Conservation (phyloP, 768 basidiomycete genomes). For the Roridomyces roridus region DNA sequence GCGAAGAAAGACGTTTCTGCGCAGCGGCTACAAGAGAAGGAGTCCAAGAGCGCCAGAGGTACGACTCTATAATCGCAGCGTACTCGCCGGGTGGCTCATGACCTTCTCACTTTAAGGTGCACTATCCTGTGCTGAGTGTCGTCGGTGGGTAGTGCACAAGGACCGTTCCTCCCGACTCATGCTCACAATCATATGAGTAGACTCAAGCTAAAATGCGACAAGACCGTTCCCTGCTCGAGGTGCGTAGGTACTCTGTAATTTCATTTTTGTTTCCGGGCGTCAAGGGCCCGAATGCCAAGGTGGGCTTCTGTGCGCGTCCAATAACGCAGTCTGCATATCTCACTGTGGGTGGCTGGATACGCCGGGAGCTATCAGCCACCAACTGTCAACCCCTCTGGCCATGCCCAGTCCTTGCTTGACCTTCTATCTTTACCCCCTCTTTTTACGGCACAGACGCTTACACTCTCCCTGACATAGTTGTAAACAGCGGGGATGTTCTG, state of each 20-base stretch:
- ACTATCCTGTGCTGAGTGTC: conserved; percentile 67
- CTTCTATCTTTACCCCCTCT: no score
- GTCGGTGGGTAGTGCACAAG: conserved; percentile 51
- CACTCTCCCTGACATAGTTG: no score
- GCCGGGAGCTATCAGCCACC: no score
- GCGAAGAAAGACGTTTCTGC: conserved; percentile 48
- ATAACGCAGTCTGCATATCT: no score
- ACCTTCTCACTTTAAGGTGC: conserved; percentile 43
- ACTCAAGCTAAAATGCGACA: conserved; percentile 78
- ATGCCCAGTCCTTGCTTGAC: no score
- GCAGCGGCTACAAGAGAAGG: conserved; percentile 66
- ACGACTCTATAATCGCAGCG: neutral
- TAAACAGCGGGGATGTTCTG: conserved; percentile 76
- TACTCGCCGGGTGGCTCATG: neutral
- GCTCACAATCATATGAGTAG: conserved; percentile 36
- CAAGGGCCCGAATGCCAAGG: no score
- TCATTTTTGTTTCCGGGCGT: no score
- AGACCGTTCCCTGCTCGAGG: conserved; percentile 67
- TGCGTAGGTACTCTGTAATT: conserved; percentile 18
- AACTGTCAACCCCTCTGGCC: no score
- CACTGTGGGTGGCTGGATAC: no score
- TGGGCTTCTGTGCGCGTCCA: no score
- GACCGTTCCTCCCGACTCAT: neutral
- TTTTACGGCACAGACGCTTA: neutral
- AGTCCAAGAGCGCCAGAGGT: conserved; percentile 68